Percentiles rank a stretch among this genome's conserved stretches.
phyloP scores from a whole-genome alignment of 2,329 filamentous ascomycete species.

The Ascochyta koolunga region DNA sequence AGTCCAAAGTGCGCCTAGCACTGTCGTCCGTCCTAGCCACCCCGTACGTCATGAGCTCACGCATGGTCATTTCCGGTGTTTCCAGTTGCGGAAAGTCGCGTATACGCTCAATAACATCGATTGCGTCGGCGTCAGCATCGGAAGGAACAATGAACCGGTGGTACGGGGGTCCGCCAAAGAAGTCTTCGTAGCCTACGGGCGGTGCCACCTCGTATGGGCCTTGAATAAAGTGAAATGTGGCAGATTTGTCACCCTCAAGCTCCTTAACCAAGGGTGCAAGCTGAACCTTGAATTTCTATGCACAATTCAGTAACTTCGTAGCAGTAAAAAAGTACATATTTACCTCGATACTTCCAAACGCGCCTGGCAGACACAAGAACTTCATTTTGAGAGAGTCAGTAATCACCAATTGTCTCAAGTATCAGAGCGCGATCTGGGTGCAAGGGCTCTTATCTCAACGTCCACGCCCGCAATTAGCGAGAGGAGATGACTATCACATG shows the following conservation, averaged over 20 bases:
- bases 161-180: conserved; percentile 36
- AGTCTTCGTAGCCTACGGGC: conserved; percentile 35
- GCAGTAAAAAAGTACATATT: neutral
- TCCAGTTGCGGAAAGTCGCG: conserved; percentile 61
- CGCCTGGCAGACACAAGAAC: conserved; percentile 34
- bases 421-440: neutral
- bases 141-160: conserved; percentile 33
- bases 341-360: conserved; percentile 35
- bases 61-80: conserved; percentile 63
- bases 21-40: conserved; percentile 40
- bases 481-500: neutral
- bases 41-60: conserved; percentile 53
- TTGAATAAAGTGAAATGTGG: conserved; percentile 33
- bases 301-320: neutral
- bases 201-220: conserved; percentile 32
- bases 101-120: conserved; percentile 52
- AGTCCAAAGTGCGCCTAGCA: conserved; percentile 26
- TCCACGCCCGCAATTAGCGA: neutral
- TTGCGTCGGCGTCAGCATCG: conserved; percentile 19
- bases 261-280: conserved; percentile 35
- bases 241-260: conserved; percentile 27
- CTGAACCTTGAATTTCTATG: conserved; percentile 37
- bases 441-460: neutral
- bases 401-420: neutral
- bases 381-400: conserved; percentile 8